phyloP scores from a whole-genome alignment of 805 yeast species.

The Candida montana region DNA sequence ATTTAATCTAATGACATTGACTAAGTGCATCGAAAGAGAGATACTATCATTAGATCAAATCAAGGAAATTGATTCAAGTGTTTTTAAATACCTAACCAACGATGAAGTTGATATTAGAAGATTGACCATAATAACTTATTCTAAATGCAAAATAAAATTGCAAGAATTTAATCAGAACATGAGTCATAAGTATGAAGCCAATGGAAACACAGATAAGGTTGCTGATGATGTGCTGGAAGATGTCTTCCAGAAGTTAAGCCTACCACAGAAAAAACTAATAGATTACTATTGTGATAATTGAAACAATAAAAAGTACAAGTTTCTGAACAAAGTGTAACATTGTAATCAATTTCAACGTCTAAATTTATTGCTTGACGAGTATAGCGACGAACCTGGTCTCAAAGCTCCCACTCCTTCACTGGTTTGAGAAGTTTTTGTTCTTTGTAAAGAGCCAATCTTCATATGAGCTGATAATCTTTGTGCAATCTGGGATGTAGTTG shows the following conservation, averaged over 20 bases:
- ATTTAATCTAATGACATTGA: conserved; percentile 16
- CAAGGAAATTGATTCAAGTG: conserved; percentile 17
- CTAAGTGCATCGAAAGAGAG: conserved; percentile 18
- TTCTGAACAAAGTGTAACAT: no score
- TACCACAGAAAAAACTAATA: conserved; percentile 41
- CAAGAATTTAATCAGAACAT: conserved; percentile 16
- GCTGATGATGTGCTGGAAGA: conserved; percentile 24
- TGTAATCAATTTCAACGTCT: conserved; percentile 3
- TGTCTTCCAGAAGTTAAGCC: conserved; percentile 34
- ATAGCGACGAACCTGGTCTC: conserved; percentile 19
- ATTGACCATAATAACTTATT: conserved; percentile 21
- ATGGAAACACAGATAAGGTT: no score
- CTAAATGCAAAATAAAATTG: conserved; percentile 22
- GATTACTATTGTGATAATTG: conserved; percentile 35
- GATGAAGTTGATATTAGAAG: conserved; percentile 26
- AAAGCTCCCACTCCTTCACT: background rate
- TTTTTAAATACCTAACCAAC: conserved; percentile 14
- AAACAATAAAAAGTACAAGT: no score
- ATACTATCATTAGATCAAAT: conserved; percentile 13
- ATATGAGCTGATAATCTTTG: conserved; percentile 22
- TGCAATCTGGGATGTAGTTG: conserved; percentile 21
- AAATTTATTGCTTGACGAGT: conserved; percentile 8
- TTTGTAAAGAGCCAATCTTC: conserved; percentile 18
- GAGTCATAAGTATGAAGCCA: no score
- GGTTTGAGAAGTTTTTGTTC: conserved; percentile 4